Percentiles rank a stretch among this genome's conserved stretches.
phyloP scores from a whole-genome alignment of 1,284 basidiomycete genomes.

The Papiliotrema flavescens region DNA sequence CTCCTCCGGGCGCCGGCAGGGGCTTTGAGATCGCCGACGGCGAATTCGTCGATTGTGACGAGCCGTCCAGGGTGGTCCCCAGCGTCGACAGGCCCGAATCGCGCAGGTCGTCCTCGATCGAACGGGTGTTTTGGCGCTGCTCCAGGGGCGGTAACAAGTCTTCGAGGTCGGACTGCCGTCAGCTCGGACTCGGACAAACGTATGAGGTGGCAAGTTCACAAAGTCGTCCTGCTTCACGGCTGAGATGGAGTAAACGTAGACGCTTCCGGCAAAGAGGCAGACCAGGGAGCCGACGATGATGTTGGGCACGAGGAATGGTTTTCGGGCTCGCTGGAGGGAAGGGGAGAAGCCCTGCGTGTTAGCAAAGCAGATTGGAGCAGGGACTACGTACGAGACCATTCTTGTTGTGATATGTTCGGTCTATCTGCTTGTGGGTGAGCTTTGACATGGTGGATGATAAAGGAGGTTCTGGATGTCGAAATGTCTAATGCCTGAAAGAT shows the following conservation, averaged over 20 bases:
- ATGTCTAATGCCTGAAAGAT: background rate
- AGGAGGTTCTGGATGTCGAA: background rate
- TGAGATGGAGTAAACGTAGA: slow-evolving; percentile 89
- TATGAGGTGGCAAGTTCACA: slow-evolving; percentile 35
- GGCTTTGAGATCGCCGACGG: slow-evolving; percentile 3
- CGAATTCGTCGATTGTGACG: slow-evolving; percentile 1
- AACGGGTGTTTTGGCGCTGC: slow-evolving; percentile 36
- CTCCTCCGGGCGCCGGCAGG: background rate
- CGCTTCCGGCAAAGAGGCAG: slow-evolving; percentile 70
- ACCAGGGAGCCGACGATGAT: slow-evolving; percentile 71
- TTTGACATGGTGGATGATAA: background rate
- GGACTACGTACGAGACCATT: background rate
- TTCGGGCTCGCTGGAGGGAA: slow-evolving; percentile 79
- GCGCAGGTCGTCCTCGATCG: slow-evolving; percentile 47
- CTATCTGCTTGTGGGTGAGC: background rate
- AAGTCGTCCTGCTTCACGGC: slow-evolving; percentile 93
- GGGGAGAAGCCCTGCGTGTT: slow-evolving; percentile 68
- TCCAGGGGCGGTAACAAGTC: slow-evolving; percentile 46
- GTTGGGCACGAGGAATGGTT: slow-evolving; percentile 76
- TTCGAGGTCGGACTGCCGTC: slow-evolving; percentile 42
- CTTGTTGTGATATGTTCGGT: background rate
- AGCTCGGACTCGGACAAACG: background rate
- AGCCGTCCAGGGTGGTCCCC: background rate
- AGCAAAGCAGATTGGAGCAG: background rate
- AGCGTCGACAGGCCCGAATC: slow-evolving; percentile 12